These are phyloP conservation scores for Cladochytrium replicatum DNA, from an alignment of 192 early-diverging fungal genomes.

Conservation along the genomic window DNA sequence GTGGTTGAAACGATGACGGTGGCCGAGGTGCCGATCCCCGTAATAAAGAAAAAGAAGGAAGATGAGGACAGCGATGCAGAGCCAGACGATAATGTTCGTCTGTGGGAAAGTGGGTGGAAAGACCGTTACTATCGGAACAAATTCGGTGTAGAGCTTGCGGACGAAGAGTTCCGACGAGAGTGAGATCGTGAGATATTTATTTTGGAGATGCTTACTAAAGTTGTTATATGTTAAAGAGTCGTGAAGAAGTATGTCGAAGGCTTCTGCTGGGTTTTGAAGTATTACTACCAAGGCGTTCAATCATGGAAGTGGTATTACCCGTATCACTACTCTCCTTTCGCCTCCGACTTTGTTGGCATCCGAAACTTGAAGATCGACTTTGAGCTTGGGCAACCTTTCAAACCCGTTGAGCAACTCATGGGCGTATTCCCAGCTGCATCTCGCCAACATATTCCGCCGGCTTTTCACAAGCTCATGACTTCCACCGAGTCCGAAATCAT, in stretches of 20 bases:
- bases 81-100: constrained; percentile 51
- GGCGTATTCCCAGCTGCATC: constrained; percentile 87
- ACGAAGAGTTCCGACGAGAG: constrained; percentile 42
- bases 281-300: constrained; percentile 91
- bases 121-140: constrained; percentile 70
- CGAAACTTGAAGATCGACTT: constrained; percentile 55
- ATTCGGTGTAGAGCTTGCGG: constrained; percentile 49
- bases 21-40: constrained; percentile 25
- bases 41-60: constrained; percentile 14
- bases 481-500: constrained; percentile 78
- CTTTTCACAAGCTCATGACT: constrained; percentile 77
- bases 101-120: constrained; percentile 70
- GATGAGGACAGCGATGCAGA: constrained; percentile 35
- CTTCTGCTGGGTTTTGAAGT: constrained; percentile 95
- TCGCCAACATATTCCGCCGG: constrained; percentile 69
- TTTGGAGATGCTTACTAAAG: constrained; percentile 3
- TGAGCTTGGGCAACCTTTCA: constrained; percentile 76
- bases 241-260: constrained; percentile 78
- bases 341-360: constrained; percentile 63
- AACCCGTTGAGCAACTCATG: constrained; percentile 97
- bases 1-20: constrained; percentile 24
- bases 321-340: constrained; percentile 93
- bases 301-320: constrained; percentile 99
- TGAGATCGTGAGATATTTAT: constrained; percentile 7
- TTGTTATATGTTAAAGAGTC: constrained; percentile 15